Evolutionary conservation across 768 basidiomycete genomes (phyloP), one percentile per base, ranked within the genome.

Genomic region (Amanita jacksonii): DNA sequence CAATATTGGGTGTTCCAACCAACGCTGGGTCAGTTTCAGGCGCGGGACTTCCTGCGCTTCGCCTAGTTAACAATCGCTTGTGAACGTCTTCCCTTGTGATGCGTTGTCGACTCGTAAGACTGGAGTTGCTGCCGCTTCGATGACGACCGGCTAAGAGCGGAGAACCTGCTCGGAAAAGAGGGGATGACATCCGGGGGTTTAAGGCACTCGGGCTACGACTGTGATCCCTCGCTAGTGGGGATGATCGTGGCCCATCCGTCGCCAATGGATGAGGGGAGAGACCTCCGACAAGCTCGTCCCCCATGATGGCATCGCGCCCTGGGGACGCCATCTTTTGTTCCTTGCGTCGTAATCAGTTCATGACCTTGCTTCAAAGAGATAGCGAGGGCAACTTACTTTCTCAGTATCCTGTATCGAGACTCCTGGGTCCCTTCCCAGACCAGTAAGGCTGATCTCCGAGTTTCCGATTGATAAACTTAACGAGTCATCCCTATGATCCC

Each of bases 61-160:
- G 59, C 50, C 68, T 65, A 38, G 62, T 64, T 55, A 70, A 51
- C 40, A 79, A 54, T 27, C 73, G 65, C 41, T 69, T 61, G 47
- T 73, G 69, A 15, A 81, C 68, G 38, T 73, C 72, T 42, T 76
- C 76, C 22, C 69, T 68, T 41, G 63, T 77, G 46, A 80, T 76
- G 34, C 74, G 65, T 19, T 63, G 64, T 41, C 65, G 67, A 51
- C 57, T 52, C 25, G 48, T 52, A 31, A 49, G 39, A 40, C 57
- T 57, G 15, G 48, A 44, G 36, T 27, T 41, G 19, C 38, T 39
- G 24, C 47, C 27, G 39, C 19, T 37, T 45, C 35, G 43, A 40
- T 35, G 25, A 27, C 37, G 44, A 25, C 35, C 30, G 3, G 27
- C 38, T 24, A 16, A 38, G 18, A 45, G 30, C 3, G 44, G 44